These are phyloP conservation scores for Schizonepeta tenuifolia DNA, from an alignment of 257 asterid genomes.

Conservation along the genomic window DNA sequence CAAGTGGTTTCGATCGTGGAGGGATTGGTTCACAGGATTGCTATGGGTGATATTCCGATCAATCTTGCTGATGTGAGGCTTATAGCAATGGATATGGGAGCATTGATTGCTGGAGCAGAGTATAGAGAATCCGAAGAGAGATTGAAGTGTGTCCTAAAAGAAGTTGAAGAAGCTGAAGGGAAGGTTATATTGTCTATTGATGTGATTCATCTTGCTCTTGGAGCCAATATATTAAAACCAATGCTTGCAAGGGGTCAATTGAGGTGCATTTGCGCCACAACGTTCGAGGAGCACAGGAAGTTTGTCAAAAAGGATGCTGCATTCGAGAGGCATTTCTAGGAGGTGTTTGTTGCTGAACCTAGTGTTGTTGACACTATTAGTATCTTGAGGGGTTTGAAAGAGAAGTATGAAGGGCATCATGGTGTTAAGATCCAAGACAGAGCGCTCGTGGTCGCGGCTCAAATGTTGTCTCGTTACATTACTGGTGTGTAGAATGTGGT, in stretches of 20 bases:
- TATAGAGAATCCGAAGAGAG: slow-evolving; percentile 75
- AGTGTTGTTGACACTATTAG: slow-evolving; percentile 65
- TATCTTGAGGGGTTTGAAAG: slow-evolving; percentile 68
- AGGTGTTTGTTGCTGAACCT: slow-evolving; percentile 77
- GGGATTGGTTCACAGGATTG: slow-evolving; percentile 73
- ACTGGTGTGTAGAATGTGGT: no score
- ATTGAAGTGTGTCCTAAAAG: slow-evolving; percentile 64
- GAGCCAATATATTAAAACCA: slow-evolving; percentile 68
- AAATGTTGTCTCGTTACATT: no score
- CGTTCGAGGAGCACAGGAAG: slow-evolving; percentile 65
- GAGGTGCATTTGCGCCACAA: slow-evolving; percentile 72
- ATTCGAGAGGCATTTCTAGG: slow-evolving; percentile 75
- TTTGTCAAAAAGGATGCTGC: slow-evolving; percentile 83
- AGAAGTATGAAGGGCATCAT: no score
- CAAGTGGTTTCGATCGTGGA: slow-evolving; percentile 69
- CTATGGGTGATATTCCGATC: slow-evolving; percentile 61
- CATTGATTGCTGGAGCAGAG: slow-evolving; percentile 67
- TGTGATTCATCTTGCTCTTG: slow-evolving; percentile 66
- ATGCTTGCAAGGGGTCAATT: slow-evolving; percentile 80
- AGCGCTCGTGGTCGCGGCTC: no score
- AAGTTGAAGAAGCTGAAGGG: slow-evolving; percentile 77
- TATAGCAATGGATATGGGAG: slow-evolving; percentile 77
- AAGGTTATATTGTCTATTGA: slow-evolving; percentile 68
- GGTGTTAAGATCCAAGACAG: no score
- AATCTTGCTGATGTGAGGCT: slow-evolving; percentile 74